These are phyloP conservation scores for Chrysoporthe cubensis DNA, from an alignment of 2,329 filamentous ascomycete genomes.

Conservation along the genomic window DNA sequence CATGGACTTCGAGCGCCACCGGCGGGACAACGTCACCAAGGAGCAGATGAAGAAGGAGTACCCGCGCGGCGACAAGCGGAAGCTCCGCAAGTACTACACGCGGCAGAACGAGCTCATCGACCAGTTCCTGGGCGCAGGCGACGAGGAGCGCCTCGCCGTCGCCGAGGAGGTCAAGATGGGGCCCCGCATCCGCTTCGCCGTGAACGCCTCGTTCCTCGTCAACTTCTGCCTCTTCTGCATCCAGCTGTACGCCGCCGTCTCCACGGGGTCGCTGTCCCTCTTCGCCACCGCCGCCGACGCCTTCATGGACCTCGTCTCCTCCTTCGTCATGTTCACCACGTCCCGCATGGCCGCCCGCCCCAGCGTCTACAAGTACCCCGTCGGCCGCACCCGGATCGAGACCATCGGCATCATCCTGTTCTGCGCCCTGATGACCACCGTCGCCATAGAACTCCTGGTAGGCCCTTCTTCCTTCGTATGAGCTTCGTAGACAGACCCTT, in stretches of 20 bases:
- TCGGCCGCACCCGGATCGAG: constrained; percentile 65
- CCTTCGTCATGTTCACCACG: constrained; percentile 64
- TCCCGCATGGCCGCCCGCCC: constrained; percentile 62
- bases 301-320: constrained; percentile 68
- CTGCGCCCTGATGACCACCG: constrained; percentile 68
- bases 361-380: constrained; percentile 65
- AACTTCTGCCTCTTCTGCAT: constrained; percentile 61
- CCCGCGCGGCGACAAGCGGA: constrained; percentile 47
- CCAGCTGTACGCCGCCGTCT: constrained; percentile 61
- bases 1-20: constrained; percentile 45
- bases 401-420: constrained; percentile 69
- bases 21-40: constrained; percentile 45
- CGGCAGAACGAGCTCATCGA: constrained; percentile 54
- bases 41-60: constrained; percentile 53
- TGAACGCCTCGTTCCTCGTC: constrained; percentile 54
- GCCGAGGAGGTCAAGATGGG: constrained; percentile 56
- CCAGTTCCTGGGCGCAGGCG: constrained; percentile 57
- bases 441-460: constrained; percentile 61
- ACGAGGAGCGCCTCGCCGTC: constrained; percentile 56
- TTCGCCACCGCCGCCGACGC: constrained; percentile 70
- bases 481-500: too few relatives aligned
- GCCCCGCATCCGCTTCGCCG: constrained; percentile 56
- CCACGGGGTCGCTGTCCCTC: constrained; percentile 63
- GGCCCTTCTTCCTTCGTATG: too few relatives aligned
- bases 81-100: constrained; percentile 52